phyloP scores from a whole-genome alignment of 2,329 filamentous ascomycete genomes.

The Curvularia spicifera region DNA sequence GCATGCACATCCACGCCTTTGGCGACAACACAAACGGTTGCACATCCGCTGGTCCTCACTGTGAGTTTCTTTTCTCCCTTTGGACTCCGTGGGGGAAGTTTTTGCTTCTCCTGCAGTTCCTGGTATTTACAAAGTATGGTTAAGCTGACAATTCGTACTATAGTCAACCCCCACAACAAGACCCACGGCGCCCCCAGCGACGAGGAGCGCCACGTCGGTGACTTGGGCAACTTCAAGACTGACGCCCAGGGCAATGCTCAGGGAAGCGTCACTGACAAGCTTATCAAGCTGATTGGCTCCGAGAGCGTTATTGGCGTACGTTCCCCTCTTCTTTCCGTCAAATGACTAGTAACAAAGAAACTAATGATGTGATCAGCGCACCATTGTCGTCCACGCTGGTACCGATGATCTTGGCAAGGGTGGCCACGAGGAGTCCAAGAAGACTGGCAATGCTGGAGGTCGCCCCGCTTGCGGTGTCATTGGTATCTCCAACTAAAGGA shows the following conservation, averaged over 20 bases:
- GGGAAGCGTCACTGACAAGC: slow-evolving; percentile 78
- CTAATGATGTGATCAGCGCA: slow-evolving; percentile 66
- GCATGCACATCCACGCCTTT: slow-evolving; percentile 98
- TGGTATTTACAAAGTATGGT: background rate
- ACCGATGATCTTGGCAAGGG: slow-evolving; percentile 97
- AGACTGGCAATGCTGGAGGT: slow-evolving; percentile 93
- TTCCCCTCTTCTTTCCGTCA: background rate
- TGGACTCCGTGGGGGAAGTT: background rate
- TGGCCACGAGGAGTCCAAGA: slow-evolving; percentile 91
- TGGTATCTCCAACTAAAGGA: slow-evolving; percentile 68
- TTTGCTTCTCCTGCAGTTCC: background rate
- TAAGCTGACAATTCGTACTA: slow-evolving; percentile 11
- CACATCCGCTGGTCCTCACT: slow-evolving; percentile 97
- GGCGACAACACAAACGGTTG: slow-evolving; percentile 99
- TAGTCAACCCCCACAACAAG: slow-evolving; percentile 96
- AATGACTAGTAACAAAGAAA: too few relatives aligned
- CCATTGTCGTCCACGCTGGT: slow-evolving; percentile 90
- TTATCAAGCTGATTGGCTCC: slow-evolving; percentile 94
- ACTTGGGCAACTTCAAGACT: slow-evolving; percentile 96
- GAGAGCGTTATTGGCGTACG: slow-evolving; percentile 90
- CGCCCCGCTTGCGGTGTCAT: slow-evolving; percentile 98
- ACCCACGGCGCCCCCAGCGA: slow-evolving; percentile 87
- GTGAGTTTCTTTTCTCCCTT: slow-evolving; percentile 61
- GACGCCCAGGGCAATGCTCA: slow-evolving; percentile 89
- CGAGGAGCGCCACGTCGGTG: slow-evolving; percentile 89